A percentile compares a stretch with the other conserved stretches of the same genome.
Evolutionary conservation across 768 basidiomycete species (phyloP).

Genomic region (Tephrocybe sp.): DNA sequence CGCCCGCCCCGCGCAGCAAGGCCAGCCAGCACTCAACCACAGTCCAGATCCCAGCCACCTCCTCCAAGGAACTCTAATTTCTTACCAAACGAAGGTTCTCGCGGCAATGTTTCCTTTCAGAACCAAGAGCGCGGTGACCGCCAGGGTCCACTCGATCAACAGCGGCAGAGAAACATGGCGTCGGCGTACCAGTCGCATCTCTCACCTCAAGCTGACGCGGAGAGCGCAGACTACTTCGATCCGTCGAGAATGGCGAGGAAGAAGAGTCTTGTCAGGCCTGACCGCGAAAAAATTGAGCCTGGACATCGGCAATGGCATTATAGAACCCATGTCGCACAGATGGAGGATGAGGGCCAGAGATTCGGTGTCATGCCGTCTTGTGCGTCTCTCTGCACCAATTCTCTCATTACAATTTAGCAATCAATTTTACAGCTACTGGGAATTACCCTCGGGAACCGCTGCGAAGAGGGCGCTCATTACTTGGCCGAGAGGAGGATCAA

Average conservation of each 20-base stretch:
- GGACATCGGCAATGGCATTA: conserved; percentile 95
- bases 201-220: conserved; percentile 37
- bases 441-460: conserved; percentile 66
- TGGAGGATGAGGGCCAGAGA: conserved; percentile 67
- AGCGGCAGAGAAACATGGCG: conserved; percentile 48
- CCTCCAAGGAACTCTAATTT: conserved; percentile 31
- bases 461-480: conserved; percentile 85
- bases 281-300: conserved; percentile 95
- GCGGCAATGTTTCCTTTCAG: conserved; percentile 67
- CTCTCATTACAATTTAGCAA: conserved; percentile 6
- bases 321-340: conserved; percentile 78
- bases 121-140: conserved; percentile 70
- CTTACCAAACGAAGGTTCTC: conserved; percentile 33
- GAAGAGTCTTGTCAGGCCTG: conserved; percentile 90
- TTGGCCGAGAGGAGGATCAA: conserved; percentile 87
- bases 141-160: conserved; percentile 53
- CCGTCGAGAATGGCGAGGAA: conserved; percentile 67
- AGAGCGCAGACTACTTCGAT: conserved; percentile 42
- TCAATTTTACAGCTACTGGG: conserved; percentile 60
- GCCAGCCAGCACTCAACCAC: conserved; percentile 40
- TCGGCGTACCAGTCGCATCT: conserved; percentile 40
- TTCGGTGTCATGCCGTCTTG: conserved; percentile 81
- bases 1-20: conserved; percentile 58
- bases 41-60: conserved; percentile 37
- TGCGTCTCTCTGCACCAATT: conserved; percentile 41